A percentile compares a stretch with the other conserved stretches of the same genome.
phyloP scores from a whole-genome alignment of 495 filamentous ascomycete genomes.

The Penicillium cataractarum region DNA sequence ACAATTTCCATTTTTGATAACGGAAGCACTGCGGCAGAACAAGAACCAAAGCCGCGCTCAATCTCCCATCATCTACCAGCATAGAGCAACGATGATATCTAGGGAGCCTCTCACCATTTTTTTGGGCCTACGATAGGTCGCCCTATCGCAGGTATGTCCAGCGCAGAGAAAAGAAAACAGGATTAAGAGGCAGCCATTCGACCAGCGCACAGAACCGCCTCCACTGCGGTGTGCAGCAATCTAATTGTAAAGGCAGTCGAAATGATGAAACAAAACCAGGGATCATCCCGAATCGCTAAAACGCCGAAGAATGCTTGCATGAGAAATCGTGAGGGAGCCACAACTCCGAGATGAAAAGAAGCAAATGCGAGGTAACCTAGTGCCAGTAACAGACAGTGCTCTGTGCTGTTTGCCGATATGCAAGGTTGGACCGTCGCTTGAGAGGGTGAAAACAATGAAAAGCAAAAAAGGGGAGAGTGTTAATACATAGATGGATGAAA shows the following conservation, averaged over 20 bases:
- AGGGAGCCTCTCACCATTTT: conserved; percentile 27
- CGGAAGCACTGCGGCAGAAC: conserved; percentile 23
- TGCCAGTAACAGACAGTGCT: conserved; percentile 1
- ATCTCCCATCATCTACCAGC: conserved; percentile 9
- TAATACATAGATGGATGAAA: conserved; percentile 58
- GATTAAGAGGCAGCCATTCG: conserved; percentile 56
- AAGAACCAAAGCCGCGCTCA: conserved; percentile 9
- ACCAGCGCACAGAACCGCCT: conserved; percentile 66
- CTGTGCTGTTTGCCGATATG: conserved; percentile 20
- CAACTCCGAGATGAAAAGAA: conserved; percentile 11
- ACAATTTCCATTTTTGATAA: conserved; percentile 23
- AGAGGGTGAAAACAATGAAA: conserved; percentile 43
- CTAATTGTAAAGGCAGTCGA: conserved; percentile 46
- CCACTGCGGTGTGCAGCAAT: conserved; percentile 56
- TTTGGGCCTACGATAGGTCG: conserved; percentile 31
- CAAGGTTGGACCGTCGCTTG: background rate
- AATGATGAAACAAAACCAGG: conserved; percentile 31
- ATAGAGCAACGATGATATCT: conserved; percentile 22
- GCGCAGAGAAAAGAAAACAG: conserved; percentile 28
- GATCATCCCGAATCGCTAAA: conserved; percentile 48
- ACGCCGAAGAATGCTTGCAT: conserved; percentile 57
- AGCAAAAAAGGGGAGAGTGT: conserved; percentile 45
- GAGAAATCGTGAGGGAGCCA: conserved; percentile 38
- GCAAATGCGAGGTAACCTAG: conserved; percentile 13
- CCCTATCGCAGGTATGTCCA: conserved; percentile 20